Evolutionary conservation across 164 flowering plant species (phyloP), one percentile per base, ranked within the genome.

Genomic region (Liquidambar formosana): DNA sequence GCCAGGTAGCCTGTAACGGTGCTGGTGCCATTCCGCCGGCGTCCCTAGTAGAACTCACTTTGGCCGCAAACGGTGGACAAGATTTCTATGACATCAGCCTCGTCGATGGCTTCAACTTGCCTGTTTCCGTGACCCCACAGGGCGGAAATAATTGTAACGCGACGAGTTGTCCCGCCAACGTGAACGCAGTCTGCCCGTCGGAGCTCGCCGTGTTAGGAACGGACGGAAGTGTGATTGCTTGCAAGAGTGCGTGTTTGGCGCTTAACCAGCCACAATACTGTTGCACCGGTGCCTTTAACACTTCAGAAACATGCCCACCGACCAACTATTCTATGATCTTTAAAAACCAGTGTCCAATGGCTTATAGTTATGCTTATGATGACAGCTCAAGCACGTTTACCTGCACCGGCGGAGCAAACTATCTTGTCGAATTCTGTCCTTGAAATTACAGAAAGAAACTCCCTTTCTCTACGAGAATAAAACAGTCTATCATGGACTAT

Each of bases 351-450:
- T 80, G 83, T 9, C 80, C 78, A 12, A 69, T 68, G n/a, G 78
- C 78, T 62, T 76, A 74, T 28, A 80, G 80, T 46, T 80, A 77
- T 41, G 83, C 83, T n/a, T 76, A 76, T 54, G 83, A 80, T 69
- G 82, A 79, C 23, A 2, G 2, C 41, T 57, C 33, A 21, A 75
- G 81, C 69, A 75, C 77, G 0, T 75, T 79, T 33, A 76, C 82
- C 9, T 79, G 82, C 71, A 9, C 8, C 19, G 62, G 62, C 33
- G 61, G 65, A 8, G 63, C 77, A 18, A 61, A 66, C 23, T 75
- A 75, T 62, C 38, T 65, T 14, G 56, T 79, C 64, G 72, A 64
- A 22, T 75, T 74, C 49, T 74, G 77, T 57, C 75, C 75, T 13
- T 72, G 25, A 63, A 6, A 2, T 33, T 47, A 25, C 19, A 33